phyloP scores from a whole-genome alignment of 2,329 filamentous ascomycete genomes.

The Colletotrichum falcatum region DNA sequence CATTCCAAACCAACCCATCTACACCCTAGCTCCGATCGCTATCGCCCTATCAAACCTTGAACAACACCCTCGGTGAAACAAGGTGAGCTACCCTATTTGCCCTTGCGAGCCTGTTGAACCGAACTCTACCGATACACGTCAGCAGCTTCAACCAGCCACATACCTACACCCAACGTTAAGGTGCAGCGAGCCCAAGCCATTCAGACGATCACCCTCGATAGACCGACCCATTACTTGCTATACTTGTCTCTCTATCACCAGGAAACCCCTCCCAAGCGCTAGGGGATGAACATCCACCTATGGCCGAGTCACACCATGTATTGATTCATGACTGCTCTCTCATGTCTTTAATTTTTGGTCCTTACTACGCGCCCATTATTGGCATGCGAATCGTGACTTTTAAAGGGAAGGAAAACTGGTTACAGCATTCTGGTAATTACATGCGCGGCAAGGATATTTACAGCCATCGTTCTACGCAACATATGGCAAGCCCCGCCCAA shows the following conservation, averaged over 20 bases:
- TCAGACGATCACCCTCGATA: not conserved
- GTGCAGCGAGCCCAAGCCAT: not conserved
- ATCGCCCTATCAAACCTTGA: slow-evolving; percentile 35
- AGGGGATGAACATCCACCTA: not conserved
- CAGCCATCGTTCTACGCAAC: not conserved
- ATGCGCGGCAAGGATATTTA: not conserved
- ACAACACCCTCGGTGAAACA: slow-evolving; percentile 28
- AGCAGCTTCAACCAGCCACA: slow-evolving; percentile 3
- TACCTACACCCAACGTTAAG: not conserved
- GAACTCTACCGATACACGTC: slow-evolving; percentile 6
- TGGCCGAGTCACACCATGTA: not conserved
- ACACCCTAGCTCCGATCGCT: slow-evolving; percentile 25
- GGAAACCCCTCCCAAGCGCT: not conserved
- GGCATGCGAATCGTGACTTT: not conserved
- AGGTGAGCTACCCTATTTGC: slow-evolving; percentile 20
- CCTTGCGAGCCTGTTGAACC: not conserved
- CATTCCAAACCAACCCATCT: slow-evolving; percentile 4
- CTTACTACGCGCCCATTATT: not conserved
- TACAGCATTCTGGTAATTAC: not conserved
- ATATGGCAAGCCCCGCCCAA: too few relatives aligned
- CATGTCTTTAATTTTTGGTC: not conserved
- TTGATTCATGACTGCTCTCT: not conserved
- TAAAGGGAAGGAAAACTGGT: not conserved
- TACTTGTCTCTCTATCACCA: not conserved
- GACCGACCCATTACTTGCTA: not conserved